phyloP scores from a whole-genome alignment of 805 yeast genomes.

The Spathaspora hagerdaliae region DNA sequence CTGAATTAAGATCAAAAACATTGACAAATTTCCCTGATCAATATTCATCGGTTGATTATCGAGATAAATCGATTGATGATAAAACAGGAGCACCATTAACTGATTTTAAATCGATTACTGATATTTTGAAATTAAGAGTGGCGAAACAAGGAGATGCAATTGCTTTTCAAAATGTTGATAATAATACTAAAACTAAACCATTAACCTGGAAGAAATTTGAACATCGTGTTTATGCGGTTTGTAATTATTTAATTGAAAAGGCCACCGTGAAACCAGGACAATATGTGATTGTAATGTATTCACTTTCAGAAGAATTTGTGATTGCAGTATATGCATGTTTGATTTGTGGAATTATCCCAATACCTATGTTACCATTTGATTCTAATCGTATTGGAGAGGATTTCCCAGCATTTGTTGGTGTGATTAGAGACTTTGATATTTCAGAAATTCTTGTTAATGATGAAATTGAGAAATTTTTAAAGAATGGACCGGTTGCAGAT shows the following conservation, averaged over 20 bases:
- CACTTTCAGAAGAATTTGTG: constrained; percentile 81
- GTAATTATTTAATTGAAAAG: constrained; percentile 67
- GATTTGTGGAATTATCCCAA: constrained; percentile 70
- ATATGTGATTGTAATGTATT: constrained; percentile 74
- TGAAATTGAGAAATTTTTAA: constrained; percentile 67
- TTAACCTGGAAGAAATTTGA: constrained; percentile 79
- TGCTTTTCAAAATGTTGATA: constrained; percentile 55
- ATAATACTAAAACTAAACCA: constrained; percentile 33
- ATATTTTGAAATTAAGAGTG: constrained; percentile 76
- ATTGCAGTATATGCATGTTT: constrained; percentile 85
- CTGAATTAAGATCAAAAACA: constrained; percentile 58
- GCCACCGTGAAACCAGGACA: constrained; percentile 64
- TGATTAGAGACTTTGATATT: constrained; percentile 69
- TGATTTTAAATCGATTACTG: constrained; percentile 66
- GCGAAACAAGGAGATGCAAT: constrained; percentile 70
- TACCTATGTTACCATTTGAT: constrained; percentile 73
- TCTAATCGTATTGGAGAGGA: constrained; percentile 69
- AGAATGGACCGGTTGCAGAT: constrained; percentile 61
- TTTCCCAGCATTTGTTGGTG: constrained; percentile 56
- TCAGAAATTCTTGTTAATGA: constrained; percentile 71
- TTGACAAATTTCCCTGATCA: constrained; percentile 68
- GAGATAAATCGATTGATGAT: constrained; percentile 74
- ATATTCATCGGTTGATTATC: constrained; percentile 73
- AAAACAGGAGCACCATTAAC: constrained; percentile 71
- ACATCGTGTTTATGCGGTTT: constrained; percentile 67